Evolutionary conservation across 2,329 filamentous ascomycete genomes (phyloP).

Genomic region (Fusarium transvaalense): DNA sequence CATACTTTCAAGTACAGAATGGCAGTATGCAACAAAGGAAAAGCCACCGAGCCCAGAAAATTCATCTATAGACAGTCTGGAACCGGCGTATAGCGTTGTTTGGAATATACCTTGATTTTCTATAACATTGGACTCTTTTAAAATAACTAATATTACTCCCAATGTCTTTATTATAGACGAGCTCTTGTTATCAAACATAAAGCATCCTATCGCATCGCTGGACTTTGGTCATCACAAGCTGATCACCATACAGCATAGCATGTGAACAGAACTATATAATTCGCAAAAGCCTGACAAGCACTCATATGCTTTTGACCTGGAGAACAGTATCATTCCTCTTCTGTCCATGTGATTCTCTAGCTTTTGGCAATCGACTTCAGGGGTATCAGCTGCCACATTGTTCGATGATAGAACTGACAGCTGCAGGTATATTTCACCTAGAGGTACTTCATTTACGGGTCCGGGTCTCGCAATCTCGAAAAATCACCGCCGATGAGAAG

Average conservation of each 20-base stretch:
- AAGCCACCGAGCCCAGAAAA: background rate
- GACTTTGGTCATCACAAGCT: no score
- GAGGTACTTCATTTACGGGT: background rate
- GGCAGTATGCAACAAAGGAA: background rate
- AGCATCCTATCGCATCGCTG: no score
- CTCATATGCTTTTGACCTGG: background rate
- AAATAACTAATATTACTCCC: no score
- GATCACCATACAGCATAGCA: no score
- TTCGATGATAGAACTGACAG: background rate
- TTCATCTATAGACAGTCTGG: background rate
- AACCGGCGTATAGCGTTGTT: slow-evolving; percentile 1
- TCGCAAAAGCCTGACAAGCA: no score
- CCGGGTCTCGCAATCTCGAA: background rate
- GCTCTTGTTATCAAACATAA: no score
- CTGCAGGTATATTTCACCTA: background rate
- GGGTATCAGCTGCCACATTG: slow-evolving; percentile 14
- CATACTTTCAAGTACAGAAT: background rate
- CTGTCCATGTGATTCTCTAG: background rate
- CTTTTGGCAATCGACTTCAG: background rate
- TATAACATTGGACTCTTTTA: background rate
- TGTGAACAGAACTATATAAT: no score
- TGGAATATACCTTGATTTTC: slow-evolving; percentile 10
- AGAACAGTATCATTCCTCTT: background rate
- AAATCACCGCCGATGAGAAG: background rate
- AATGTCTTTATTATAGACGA: no score